A percentile compares a stretch with the other conserved stretches of the same genome.
Conservation (phyloP, 148 eudicot genomes). For the Camellia japonica region DNA sequence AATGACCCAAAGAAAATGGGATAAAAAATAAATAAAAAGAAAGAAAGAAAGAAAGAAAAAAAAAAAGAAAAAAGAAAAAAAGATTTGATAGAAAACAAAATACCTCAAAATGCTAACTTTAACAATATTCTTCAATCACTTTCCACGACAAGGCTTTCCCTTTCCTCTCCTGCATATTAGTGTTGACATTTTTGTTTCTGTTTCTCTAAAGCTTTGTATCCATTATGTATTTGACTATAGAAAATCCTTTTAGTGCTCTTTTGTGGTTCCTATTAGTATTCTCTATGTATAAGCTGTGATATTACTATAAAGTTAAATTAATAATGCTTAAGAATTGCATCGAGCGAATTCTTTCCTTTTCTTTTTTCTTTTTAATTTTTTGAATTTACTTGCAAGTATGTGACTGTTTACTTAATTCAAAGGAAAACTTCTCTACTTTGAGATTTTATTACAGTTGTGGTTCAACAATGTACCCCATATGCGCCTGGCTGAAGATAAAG, state of each 20-base stretch:
- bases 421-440: neutral
- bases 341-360: neutral
- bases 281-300: neutral
- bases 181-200: too few relatives aligned
- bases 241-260: neutral
- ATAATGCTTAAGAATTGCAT: neutral
- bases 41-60: too few relatives aligned
- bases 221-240: too few relatives aligned
- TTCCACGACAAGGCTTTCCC: too few relatives aligned
- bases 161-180: too few relatives aligned
- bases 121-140: too few relatives aligned
- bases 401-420: neutral
- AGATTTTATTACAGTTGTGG: constrained; percentile 55
- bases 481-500: constrained; percentile 57
- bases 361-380: neutral
- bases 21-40: too few relatives aligned
- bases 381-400: neutral
- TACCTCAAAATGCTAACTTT: too few relatives aligned
- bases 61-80: too few relatives aligned
- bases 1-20: too few relatives aligned
- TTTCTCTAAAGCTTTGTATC: too few relatives aligned
- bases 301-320: neutral
- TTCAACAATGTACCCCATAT: constrained; percentile 63
- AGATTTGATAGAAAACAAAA: too few relatives aligned
- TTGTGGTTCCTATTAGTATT: neutral